Evolutionary conservation across 352 stramenopile genomes (phyloP), one percentile per base, ranked within the genome.

Genomic region (Aphanomyces stellatus): DNA sequence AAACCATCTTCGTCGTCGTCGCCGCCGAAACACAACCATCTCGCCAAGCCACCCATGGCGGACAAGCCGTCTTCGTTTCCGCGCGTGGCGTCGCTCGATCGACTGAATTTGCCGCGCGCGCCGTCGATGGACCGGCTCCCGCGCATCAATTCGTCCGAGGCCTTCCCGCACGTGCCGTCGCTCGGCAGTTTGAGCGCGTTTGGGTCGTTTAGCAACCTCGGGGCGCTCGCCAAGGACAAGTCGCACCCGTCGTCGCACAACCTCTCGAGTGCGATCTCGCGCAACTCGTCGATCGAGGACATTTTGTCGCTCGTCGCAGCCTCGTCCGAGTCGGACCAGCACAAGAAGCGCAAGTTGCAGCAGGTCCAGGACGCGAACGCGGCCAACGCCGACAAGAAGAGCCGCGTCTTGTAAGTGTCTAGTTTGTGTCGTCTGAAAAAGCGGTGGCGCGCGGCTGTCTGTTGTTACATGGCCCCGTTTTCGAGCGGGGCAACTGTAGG

Each of bases 271-370:
- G 27, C 25, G 25, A 57, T 59, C 48, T 31, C 27, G 41, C 28
- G 27, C 37, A 48, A 83, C 78, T 93, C 85, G 24, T 93, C 85
- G 15, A 91, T 93, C 43, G 85, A 93, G 63, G 85, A 93, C 62
- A 93, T 93, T 70, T 64, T 93, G 51, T 93, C 85, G 60, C 74
- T 93, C 1, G 83, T 93, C 43, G 85, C 85, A 22, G 89, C 81
- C 34, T 91, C 82, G 2, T 82, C 25, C 19, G 60, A 57, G 22
- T 22, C 19, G 25, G 8, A 22, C 46, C 17, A 22, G 22, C 19
- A 40, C 49, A 57, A 57, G 49, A 57, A 57, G 30, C 49, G 49
- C 22, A 57, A 57, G 33, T n/a, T n/a, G 22, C 49, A 30, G 4
- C 49, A 30, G 22, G 13, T 22, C 33, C 22, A n/a, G n/a, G n/a